phyloP scores from a whole-genome alignment of 176 grass and related monocot species.

The Melocanna baccifera region DNA sequence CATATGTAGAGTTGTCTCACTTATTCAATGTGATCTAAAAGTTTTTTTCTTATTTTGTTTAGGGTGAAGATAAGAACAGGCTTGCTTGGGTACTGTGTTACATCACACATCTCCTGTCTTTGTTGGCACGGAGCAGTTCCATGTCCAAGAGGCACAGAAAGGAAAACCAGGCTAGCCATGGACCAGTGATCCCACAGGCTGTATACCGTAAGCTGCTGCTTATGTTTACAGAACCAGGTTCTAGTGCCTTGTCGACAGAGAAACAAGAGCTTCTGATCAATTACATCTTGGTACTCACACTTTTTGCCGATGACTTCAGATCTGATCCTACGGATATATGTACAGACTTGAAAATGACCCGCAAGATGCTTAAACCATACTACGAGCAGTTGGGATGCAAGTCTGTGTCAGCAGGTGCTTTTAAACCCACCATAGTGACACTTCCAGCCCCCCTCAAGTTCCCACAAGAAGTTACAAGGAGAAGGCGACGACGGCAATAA shows the following conservation, averaged over 20 bases:
- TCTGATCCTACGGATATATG: conserved; percentile 61
- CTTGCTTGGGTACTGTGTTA: conserved; percentile 77
- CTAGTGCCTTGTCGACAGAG: conserved; percentile 49
- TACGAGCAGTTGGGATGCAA: conserved; percentile 85
- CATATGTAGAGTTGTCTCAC: neutral
- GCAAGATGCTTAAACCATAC: conserved; percentile 52
- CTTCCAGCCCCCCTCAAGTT: conserved; percentile 71
- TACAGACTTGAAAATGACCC: conserved; percentile 79
- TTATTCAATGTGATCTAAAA: conserved; percentile 15
- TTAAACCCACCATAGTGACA: conserved; percentile 19
- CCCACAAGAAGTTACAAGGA: conserved; percentile 33
- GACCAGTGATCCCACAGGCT: conserved; percentile 42
- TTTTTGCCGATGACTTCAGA: conserved; percentile 71
- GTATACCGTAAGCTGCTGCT: conserved; percentile 49
- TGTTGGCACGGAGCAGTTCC: conserved; percentile 34
- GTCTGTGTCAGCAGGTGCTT: neutral
- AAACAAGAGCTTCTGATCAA: conserved; percentile 77
- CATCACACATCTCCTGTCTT: conserved; percentile 72
- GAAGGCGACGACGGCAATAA: neutral
- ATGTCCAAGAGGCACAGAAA: conserved; percentile 30
- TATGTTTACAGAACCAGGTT: conserved; percentile 56
- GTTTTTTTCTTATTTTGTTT: conserved; percentile 15
- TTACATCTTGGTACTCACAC: conserved; percentile 86
- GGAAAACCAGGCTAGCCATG: conserved; percentile 3
- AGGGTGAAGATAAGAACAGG: conserved; percentile 65